Evolutionary conservation across 2,329 filamentous ascomycete genomes (phyloP).

Genomic region (Aspergillus thermomutatus): DNA sequence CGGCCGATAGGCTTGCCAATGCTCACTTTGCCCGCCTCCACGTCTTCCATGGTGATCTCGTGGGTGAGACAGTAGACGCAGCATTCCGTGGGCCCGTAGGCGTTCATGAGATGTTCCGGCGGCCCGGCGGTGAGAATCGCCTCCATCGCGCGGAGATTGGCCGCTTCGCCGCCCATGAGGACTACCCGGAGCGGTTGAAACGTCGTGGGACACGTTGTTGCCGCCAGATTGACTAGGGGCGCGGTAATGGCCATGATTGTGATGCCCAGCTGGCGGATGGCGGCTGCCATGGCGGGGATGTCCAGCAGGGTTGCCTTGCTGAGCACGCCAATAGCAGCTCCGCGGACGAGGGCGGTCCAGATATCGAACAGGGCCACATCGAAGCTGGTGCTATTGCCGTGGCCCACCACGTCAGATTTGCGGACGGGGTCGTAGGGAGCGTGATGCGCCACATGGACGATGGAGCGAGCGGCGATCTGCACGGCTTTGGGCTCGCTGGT

Average conservation of each 20-base stretch:
- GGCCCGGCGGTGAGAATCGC: slow-evolving; percentile 13
- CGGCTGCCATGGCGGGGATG: too few relatives aligned
- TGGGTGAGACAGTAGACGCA: slow-evolving; percentile 15
- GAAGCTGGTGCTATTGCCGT: slow-evolving; percentile 23
- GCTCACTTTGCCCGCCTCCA: not conserved
- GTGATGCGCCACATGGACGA: slow-evolving; percentile 18
- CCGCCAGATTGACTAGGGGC: too few relatives aligned
- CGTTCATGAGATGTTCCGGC: slow-evolving; percentile 17
- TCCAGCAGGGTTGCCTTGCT: too few relatives aligned
- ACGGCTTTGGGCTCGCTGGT: slow-evolving; percentile 23
- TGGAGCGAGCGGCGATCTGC: slow-evolving; percentile 16
- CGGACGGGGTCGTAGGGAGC: slow-evolving; percentile 15
- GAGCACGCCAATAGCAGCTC: slow-evolving; percentile 14
- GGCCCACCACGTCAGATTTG: slow-evolving; percentile 12
- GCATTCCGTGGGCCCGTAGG: slow-evolving; percentile 24
- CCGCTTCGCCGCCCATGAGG: slow-evolving; percentile 15
- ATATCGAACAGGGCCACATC: slow-evolving; percentile 25
- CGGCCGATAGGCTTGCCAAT: not conserved
- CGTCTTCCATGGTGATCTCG: slow-evolving; percentile 11
- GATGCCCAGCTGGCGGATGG: too few relatives aligned
- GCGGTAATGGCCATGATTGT: too few relatives aligned
- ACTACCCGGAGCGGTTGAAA: too few relatives aligned
- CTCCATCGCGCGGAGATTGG: slow-evolving; percentile 14
- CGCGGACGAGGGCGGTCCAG: slow-evolving; percentile 17
- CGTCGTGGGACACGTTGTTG: too few relatives aligned